Evolutionary conservation across 192 early-diverging fungal species (phyloP).

Genomic region (Coemansia sp.): DNA sequence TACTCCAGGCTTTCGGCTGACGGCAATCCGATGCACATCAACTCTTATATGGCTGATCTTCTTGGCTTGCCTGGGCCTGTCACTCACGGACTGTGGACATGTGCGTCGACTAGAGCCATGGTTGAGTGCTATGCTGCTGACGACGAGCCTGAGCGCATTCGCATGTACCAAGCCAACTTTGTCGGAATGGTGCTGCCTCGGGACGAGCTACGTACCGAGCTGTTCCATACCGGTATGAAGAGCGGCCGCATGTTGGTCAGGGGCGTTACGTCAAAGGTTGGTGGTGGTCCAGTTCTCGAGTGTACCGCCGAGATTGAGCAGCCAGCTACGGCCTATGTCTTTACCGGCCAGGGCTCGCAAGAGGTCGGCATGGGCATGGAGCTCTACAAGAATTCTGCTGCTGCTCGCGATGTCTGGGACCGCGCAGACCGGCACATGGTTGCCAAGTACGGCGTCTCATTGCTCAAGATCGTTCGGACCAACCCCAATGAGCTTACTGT

Average conservation of each 20-base stretch:
- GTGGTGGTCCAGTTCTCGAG: slow-evolving; percentile 67
- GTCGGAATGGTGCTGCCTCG: slow-evolving; percentile 89
- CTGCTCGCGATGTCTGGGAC: slow-evolving; percentile 92
- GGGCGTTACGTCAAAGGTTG: slow-evolving; percentile 78
- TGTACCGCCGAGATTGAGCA: slow-evolving; percentile 90
- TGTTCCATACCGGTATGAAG: slow-evolving; percentile 94
- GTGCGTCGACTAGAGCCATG: slow-evolving; percentile 85
- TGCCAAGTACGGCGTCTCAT: slow-evolving; percentile 82
- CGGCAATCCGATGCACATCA: slow-evolving; percentile 91
- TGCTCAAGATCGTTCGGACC: slow-evolving; percentile 85
- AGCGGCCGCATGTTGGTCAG: slow-evolving; percentile 90
- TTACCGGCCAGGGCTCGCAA: slow-evolving; percentile 96
- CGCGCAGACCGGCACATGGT: slow-evolving; percentile 86
- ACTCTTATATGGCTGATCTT: slow-evolving; percentile 88
- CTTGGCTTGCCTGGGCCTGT: slow-evolving; percentile 86
- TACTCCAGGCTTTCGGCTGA: slow-evolving; percentile 83
- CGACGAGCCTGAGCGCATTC: slow-evolving; percentile 83
- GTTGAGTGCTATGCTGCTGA: slow-evolving; percentile 89
- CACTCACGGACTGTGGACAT: slow-evolving; percentile 96
- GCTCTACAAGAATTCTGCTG: slow-evolving; percentile 77
- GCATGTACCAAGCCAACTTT: slow-evolving; percentile 78
- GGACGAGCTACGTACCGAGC: slow-evolving; percentile 79
- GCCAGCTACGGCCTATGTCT: slow-evolving; percentile 87
- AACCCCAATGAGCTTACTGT: slow-evolving; percentile 69
- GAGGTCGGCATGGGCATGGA: slow-evolving; percentile 96